Conservation (phyloP, 2,329 filamentous ascomycete genomes). For the Didymosphaeria variabile region DNA sequence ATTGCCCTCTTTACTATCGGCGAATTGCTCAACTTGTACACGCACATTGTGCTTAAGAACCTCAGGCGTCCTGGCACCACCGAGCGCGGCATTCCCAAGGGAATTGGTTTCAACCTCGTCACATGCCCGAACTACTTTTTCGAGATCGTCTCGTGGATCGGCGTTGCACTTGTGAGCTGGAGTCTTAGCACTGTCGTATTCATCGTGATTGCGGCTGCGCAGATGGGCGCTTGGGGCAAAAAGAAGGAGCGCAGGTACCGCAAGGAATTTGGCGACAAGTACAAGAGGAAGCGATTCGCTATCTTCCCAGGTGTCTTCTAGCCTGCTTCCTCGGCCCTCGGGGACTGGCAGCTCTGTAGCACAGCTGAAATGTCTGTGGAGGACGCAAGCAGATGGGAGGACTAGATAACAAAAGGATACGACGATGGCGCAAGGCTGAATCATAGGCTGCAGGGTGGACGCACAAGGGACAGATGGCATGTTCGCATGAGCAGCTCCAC, state of each 20-base stretch:
- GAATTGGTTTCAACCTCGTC: slow-evolving; percentile 84
- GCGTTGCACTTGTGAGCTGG: slow-evolving; percentile 80
- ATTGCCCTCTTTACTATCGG: slow-evolving; percentile 77
- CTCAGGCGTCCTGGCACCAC: slow-evolving; percentile 80
- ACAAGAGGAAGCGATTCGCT: slow-evolving; percentile 90
- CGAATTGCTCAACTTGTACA: slow-evolving; percentile 80
- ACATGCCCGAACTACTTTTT: slow-evolving; percentile 99
- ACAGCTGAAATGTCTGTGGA: slow-evolving; percentile 1
- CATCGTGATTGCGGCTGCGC: slow-evolving; percentile 72
- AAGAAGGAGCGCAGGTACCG: slow-evolving; percentile 93
- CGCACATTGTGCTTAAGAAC: slow-evolving; percentile 80
- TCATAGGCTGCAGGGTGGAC: not conserved
- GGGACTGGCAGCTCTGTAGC: not conserved
- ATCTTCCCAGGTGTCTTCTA: slow-evolving; percentile 82
- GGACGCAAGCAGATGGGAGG: slow-evolving; percentile 1
- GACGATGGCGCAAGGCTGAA: not conserved
- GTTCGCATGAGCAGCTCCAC: slow-evolving; percentile 8
- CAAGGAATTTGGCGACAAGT: slow-evolving; percentile 89
- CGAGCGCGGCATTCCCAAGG: slow-evolving; percentile 86
- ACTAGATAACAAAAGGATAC: not conserved
- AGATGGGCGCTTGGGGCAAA: slow-evolving; percentile 88
- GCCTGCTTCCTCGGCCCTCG: not conserved
- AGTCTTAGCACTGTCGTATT: slow-evolving; percentile 83
- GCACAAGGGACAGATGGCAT: not conserved
- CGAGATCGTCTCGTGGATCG: slow-evolving; percentile 86